phyloP scores from a whole-genome alignment of 2,329 filamentous ascomycete genomes.

The Teratosphaeria viscida region DNA sequence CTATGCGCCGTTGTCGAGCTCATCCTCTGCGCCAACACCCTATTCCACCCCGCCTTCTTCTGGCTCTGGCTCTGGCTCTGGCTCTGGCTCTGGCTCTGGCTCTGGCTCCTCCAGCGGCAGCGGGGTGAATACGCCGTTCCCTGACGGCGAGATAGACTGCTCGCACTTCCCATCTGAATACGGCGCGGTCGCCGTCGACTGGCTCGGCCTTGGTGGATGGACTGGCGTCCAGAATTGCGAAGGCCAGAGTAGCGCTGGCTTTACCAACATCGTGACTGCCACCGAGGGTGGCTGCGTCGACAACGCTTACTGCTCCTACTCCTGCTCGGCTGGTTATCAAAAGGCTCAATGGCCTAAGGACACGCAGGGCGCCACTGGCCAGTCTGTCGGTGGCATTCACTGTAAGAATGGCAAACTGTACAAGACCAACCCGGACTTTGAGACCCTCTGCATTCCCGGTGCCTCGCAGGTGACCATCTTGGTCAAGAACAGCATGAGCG shows the following conservation, averaged over 20 bases:
- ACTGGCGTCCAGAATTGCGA: constrained; percentile 57
- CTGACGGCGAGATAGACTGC: constrained; percentile 63
- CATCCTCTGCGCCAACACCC: constrained; percentile 13
- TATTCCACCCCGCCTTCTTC: constrained; percentile 9
- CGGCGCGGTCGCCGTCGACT: constrained; percentile 61
- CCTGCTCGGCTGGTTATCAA: constrained; percentile 82
- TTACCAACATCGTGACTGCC: constrained; percentile 53
- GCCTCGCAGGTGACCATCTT: constrained; percentile 52
- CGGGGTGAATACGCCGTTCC: constrained; percentile 58
- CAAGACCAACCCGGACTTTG: constrained; percentile 58
- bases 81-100: constrained; percentile 12
- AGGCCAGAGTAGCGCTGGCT: constrained; percentile 20
- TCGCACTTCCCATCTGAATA: constrained; percentile 66
- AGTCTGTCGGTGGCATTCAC: constrained; percentile 80
- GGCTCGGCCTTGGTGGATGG: constrained; percentile 64
- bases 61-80: constrained; percentile 11
- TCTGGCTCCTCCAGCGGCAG: constrained; percentile 11
- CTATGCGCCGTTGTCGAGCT: neutral
- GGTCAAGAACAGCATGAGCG: constrained; percentile 62
- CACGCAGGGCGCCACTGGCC: constrained; percentile 63
- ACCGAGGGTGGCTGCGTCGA: constrained; percentile 53
- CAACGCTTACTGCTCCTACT: constrained; percentile 77
- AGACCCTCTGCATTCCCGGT: constrained; percentile 66
- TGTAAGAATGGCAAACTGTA: constrained; percentile 71
- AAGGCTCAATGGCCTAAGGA: constrained; percentile 77